A percentile compares a stretch with the other conserved stretches of the same genome.
phyloP scores from a whole-genome alignment of 164 flowering plant genomes.

The Aristolochia californica region DNA sequence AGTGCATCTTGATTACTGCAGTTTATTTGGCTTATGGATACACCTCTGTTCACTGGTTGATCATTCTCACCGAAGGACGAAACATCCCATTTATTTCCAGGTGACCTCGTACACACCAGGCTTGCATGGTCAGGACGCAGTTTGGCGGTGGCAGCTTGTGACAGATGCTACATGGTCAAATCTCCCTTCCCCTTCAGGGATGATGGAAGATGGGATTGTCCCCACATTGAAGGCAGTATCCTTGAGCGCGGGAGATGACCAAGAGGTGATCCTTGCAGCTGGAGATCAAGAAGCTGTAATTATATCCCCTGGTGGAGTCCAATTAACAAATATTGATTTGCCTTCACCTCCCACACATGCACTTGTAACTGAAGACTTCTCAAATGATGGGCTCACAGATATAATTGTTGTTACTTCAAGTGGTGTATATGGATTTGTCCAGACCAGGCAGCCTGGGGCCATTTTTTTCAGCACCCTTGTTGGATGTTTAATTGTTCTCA shows the following conservation, averaged over 20 bases:
- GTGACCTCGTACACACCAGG: slow-evolving; percentile 88
- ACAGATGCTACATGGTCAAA: slow-evolving; percentile 96
- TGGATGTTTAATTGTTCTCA: slow-evolving; percentile 86
- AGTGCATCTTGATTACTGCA: too few relatives aligned
- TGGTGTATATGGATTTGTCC: slow-evolving; percentile 92
- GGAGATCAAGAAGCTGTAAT: slow-evolving; percentile 90
- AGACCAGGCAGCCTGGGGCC: slow-evolving; percentile 96
- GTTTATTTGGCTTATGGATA: too few relatives aligned
- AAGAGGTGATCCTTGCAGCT: slow-evolving; percentile 70
- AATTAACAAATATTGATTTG: slow-evolving; percentile 53
- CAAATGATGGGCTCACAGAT: slow-evolving; percentile 93
- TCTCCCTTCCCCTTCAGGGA: slow-evolving; percentile 82
- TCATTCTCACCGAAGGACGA: too few relatives aligned
- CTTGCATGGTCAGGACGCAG: slow-evolving; percentile 80
- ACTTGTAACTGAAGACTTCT: slow-evolving; percentile 64
- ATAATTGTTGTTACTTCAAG: slow-evolving; percentile 69
- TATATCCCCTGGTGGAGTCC: slow-evolving; percentile 80
- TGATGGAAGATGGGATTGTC: slow-evolving; percentile 58
- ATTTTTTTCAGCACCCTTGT: slow-evolving; percentile 95
- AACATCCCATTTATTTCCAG: slow-evolving; percentile 15
- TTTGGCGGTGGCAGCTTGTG: slow-evolving; percentile 86
- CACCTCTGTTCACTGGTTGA: too few relatives aligned
- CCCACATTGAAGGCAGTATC: slow-evolving; percentile 71
- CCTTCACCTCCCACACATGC: slow-evolving; percentile 87
- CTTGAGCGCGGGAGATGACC: slow-evolving; percentile 44